Evolutionary conservation across 306 rosid genomes (phyloP).

Genomic region (Lathyrus tuberosus): DNA sequence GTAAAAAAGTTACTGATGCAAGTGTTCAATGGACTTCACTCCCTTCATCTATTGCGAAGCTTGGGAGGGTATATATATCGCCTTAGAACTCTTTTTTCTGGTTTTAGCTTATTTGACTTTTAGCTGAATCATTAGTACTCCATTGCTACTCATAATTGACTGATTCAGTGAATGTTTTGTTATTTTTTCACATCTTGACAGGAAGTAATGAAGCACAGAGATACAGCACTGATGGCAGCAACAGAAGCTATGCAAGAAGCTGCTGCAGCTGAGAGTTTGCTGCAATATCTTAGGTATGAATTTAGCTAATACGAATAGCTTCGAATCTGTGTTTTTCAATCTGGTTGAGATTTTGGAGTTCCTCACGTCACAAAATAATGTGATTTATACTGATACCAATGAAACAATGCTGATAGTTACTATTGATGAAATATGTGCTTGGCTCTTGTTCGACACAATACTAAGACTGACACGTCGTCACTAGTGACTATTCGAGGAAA

Average conservation of each 20-base stretch:
- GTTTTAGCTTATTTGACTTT: conserved; percentile 19
- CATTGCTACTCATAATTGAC: background rate
- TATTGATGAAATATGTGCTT: background rate
- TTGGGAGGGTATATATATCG: conserved; percentile 70
- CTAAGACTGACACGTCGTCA: no score
- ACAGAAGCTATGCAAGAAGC: conserved; percentile 95
- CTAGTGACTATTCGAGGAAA: no score
- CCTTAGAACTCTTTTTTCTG: conserved; percentile 26
- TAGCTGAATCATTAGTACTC: background rate
- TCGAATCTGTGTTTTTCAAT: background rate
- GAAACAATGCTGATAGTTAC: background rate
- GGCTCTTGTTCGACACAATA: no score
- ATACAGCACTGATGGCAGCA: conserved; percentile 92
- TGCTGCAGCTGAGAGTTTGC: conserved; percentile 83
- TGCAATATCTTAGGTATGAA: conserved; percentile 84
- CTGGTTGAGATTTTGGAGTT: background rate
- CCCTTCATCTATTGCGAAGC: conserved; percentile 88
- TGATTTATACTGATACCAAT: conserved; percentile 2
- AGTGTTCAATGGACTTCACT: conserved; percentile 85
- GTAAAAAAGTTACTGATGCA: conserved; percentile 70
- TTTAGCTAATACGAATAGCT: conserved; percentile 20
- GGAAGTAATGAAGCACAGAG: conserved; percentile 93
- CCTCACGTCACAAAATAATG: background rate
- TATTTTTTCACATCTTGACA: conserved; percentile 41
- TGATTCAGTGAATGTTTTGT: conserved; percentile 1